Evolutionary conservation across 805 yeast species (phyloP).

Genomic region (Kurtzmaniella fragi): DNA sequence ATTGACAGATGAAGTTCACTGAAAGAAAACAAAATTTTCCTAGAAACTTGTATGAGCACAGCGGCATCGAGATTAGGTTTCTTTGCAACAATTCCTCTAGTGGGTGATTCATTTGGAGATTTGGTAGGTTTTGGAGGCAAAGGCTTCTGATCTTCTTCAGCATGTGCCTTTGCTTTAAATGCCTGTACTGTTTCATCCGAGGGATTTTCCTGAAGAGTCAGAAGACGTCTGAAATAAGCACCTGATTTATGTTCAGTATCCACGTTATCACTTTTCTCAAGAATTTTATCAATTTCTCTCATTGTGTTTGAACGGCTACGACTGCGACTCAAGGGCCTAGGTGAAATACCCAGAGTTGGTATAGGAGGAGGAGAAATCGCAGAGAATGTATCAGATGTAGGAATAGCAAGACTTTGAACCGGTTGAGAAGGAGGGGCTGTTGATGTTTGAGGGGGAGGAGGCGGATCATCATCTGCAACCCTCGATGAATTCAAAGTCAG

Average conservation of each 20-base stretch:
- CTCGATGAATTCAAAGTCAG: too few relatives aligned
- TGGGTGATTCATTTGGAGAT: slow-evolving; percentile 6
- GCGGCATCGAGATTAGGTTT: not conserved
- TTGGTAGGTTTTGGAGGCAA: not conserved
- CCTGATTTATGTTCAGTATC: slow-evolving; percentile 48
- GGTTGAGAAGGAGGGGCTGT: slow-evolving; percentile 10
- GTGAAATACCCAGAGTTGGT: slow-evolving; percentile 6
- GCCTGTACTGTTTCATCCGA: slow-evolving; percentile 15
- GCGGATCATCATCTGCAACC: too few relatives aligned
- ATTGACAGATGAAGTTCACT: slow-evolving; percentile 62
- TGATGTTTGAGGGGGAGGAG: slow-evolving; percentile 5
- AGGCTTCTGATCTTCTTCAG: not conserved
- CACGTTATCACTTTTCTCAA: slow-evolving; percentile 32
- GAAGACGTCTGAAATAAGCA: slow-evolving; percentile 61
- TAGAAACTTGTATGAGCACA: slow-evolving; percentile 39
- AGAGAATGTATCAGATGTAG: slow-evolving; percentile 12
- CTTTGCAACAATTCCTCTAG: slow-evolving; percentile 1
- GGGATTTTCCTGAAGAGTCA: slow-evolving; percentile 55
- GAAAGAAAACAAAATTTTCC: slow-evolving; percentile 57
- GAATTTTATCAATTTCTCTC: slow-evolving; percentile 28
- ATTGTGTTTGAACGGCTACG: slow-evolving; percentile 34
- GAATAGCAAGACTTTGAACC: not conserved
- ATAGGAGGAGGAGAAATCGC: slow-evolving; percentile 11
- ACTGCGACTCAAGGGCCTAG: slow-evolving; percentile 11
- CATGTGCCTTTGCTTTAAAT: not conserved